Evolutionary conservation across 108 stramenopile genomes (phyloP).

Genomic region (Halocafeteria seosinensis): DNA sequence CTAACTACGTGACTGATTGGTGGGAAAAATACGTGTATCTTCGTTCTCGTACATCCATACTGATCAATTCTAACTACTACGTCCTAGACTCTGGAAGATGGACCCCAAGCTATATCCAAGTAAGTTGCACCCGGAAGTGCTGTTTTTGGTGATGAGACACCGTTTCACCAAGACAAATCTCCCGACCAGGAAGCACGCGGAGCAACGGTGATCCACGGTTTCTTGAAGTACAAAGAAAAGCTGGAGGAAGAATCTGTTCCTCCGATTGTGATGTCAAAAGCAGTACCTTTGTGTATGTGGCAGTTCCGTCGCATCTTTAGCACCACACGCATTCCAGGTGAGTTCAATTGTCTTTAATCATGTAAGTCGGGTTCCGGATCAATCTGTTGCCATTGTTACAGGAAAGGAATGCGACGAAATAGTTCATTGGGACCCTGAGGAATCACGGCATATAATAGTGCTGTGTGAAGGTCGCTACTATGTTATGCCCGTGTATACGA

Average conservation of each 20-base stretch:
- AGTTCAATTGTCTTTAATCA: no score
- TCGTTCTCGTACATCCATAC: neutral
- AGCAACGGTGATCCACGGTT: neutral
- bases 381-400: no score
- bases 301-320: conserved; percentile 13
- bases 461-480: conserved; percentile 5
- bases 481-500: conserved; percentile 6
- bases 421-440: neutral
- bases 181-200: neutral
- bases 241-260: conserved; percentile 5
- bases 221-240: conserved; percentile 1
- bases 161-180: no score
- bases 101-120: no score
- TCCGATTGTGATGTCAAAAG: neutral
- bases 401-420: no score
- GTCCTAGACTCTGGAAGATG: neutral
- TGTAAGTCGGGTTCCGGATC: no score
- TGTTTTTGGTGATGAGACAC: no score
- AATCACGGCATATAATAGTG: neutral
- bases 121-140: no score
- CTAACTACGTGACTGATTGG: conserved; percentile 20
- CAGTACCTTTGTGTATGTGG: conserved; percentile 13
- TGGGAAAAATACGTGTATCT: conserved; percentile 16
- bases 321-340: conserved; percentile 13
- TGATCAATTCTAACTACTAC: conserved; percentile 17